These are phyloP conservation scores for Calonectria hongkongensis DNA, from an alignment of 2,329 filamentous ascomycete genomes.

Conservation along the genomic window DNA sequence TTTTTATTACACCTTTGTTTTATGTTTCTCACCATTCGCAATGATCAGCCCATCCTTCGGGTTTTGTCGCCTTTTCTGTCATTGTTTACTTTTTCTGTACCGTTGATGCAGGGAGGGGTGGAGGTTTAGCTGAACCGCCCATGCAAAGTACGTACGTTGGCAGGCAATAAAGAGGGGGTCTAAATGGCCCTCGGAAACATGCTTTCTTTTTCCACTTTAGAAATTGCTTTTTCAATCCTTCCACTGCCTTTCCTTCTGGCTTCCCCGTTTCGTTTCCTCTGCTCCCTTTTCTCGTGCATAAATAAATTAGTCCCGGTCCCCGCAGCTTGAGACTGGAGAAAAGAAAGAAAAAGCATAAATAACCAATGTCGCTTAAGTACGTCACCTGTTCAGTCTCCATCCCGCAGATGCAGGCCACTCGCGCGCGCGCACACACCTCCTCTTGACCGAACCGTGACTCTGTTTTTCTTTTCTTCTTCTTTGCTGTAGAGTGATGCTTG, in stretches of 20 bases:
- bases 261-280: constrained; percentile 18
- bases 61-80: constrained; percentile 33
- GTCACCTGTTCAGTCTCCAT: background rate
- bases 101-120: constrained; percentile 20
- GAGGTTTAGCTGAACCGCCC: constrained; percentile 18
- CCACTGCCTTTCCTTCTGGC: constrained; percentile 3
- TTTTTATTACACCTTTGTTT: constrained; percentile 25
- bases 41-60: constrained; percentile 23
- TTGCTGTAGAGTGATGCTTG: too few relatives aligned
- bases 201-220: constrained; percentile 2
- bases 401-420: background rate
- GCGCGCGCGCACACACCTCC: too few relatives aligned
- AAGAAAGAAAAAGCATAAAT: constrained; percentile 8
- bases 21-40: constrained; percentile 30
- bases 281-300: constrained; percentile 13
- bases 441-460: too few relatives aligned
- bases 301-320: background rate
- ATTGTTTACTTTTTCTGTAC: constrained; percentile 36
- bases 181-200: constrained; percentile 6
- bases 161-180: constrained; percentile 18
- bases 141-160: constrained; percentile 11
- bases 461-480: too few relatives aligned
- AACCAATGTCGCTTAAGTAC: constrained; percentile 17
- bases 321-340: constrained; percentile 7
- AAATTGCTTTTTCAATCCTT: constrained; percentile 7